These are phyloP conservation scores for Saccharomyces hybrid DNA, from an alignment of 1,139 yeast species.

Conservation along the genomic window DNA sequence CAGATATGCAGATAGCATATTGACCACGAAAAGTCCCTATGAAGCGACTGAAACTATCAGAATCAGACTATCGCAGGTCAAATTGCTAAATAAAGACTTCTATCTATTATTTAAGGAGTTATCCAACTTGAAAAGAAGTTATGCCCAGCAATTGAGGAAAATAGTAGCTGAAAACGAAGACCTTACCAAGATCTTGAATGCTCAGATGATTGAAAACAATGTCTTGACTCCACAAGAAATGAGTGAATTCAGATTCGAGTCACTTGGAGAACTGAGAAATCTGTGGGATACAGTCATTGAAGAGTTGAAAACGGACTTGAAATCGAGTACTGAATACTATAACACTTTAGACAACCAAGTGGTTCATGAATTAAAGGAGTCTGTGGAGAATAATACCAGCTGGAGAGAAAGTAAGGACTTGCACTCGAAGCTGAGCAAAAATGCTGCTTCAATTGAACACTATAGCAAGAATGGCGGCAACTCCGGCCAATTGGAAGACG, in stretches of 20 bases:
- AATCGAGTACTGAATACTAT: conserved; percentile 44
- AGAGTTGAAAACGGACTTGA: conserved; percentile 45
- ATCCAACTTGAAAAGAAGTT: conserved; percentile 41
- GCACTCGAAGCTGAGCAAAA: conserved; percentile 31
- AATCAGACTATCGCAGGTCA: conserved; percentile 39
- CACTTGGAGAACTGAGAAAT: conserved; percentile 46
- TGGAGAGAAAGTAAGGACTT: conserved; percentile 37
- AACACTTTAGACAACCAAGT: conserved; percentile 49
- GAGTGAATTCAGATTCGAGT: conserved; percentile 37
- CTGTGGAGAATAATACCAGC: conserved; percentile 46
- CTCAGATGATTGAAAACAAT: conserved; percentile 25
- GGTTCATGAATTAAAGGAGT: conserved; percentile 46
- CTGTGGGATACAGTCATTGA: conserved; percentile 52
- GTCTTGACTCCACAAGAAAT: conserved; percentile 30
- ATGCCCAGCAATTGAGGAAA: conserved; percentile 43
- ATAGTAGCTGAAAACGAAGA: conserved; percentile 40
- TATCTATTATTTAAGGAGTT: conserved; percentile 50
- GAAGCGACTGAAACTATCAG: conserved; percentile 42
- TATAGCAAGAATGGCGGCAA: conserved; percentile 7
- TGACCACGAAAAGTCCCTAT: conserved; percentile 39
- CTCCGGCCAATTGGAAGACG: conserved; percentile 13
- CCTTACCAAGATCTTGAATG: conserved; percentile 31
- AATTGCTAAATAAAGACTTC: conserved; percentile 41
- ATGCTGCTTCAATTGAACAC: conserved; percentile 14
- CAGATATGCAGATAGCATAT: conserved; percentile 38